phyloP scores from a whole-genome alignment of 305 asterid species.

The Fraxinus angustifolia region DNA sequence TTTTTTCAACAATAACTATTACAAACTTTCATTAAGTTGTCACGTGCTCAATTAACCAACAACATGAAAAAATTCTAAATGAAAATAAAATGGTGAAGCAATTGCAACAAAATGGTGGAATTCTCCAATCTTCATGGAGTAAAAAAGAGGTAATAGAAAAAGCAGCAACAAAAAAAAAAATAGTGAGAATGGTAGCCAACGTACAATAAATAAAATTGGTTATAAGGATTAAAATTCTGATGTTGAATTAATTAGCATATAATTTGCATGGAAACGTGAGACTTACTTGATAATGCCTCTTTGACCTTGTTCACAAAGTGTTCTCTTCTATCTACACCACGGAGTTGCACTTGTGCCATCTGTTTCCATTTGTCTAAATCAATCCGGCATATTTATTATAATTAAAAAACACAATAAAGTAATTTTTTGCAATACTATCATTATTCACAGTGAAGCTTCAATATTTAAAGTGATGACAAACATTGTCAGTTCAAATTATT shows the following conservation, averaged over 20 bases:
- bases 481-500: not conserved
- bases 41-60: slow-evolving; percentile 3
- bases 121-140: not conserved
- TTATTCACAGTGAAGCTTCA: slow-evolving; percentile 9
- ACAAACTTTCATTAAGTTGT: slow-evolving; percentile 2
- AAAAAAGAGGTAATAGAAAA: not conserved
- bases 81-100: slow-evolving; percentile 16
- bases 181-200: not conserved
- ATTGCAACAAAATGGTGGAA: not conserved
- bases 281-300: slow-evolving; percentile 75
- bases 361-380: slow-evolving; percentile 35
- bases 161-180: not conserved
- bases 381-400: slow-evolving; percentile 21
- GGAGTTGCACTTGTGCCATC: slow-evolving; percentile 76
- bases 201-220: slow-evolving; percentile 3
- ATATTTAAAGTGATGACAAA: not conserved
- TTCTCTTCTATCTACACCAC: slow-evolving; percentile 53
- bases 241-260: not conserved
- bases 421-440: not conserved
- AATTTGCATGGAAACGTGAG: slow-evolving; percentile 13
- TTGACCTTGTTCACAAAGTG: slow-evolving; percentile 62
- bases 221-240: not conserved
- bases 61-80: slow-evolving; percentile 4
- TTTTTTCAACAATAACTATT: slow-evolving; percentile 5
- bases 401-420: slow-evolving; percentile 6